Evolutionary conservation across 495 filamentous ascomycete species (phyloP).

Genomic region (Neurospora sp.): DNA sequence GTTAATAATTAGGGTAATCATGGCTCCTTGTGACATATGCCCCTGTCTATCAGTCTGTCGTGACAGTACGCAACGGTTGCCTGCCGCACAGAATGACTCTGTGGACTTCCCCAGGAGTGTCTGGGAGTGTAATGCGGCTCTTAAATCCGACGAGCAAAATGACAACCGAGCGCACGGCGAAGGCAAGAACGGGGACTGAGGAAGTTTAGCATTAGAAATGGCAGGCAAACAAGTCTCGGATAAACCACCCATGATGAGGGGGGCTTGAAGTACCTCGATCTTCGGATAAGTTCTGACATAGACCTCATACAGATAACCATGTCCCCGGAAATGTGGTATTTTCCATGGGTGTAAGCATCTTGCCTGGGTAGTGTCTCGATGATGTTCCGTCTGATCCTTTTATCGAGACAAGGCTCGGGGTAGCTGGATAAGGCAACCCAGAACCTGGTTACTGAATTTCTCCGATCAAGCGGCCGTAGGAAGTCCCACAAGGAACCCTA

Average conservation of each 20-base stretch:
- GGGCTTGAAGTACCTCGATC: neutral
- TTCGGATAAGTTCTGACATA: neutral
- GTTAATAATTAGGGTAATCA: neutral
- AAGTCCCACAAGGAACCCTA: neutral
- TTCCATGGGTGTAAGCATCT: neutral
- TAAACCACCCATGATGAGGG: neutral
- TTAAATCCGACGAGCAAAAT: neutral
- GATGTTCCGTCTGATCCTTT: neutral
- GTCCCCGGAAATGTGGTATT: neutral
- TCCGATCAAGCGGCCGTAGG: neutral
- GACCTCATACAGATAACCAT: neutral
- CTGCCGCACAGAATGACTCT: neutral
- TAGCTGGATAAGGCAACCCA: neutral
- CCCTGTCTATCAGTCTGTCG: neutral
- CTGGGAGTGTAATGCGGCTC: neutral
- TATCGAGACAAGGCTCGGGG: neutral
- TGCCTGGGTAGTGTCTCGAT: neutral
- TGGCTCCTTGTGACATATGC: neutral
- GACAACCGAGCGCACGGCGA: neutral
- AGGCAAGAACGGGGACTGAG: neutral
- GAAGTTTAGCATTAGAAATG: neutral
- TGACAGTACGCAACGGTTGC: neutral
- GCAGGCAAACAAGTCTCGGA: neutral
- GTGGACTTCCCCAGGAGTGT: neutral
- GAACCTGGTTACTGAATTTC: neutral